Conservation (phyloP, 176 grass and related monocot genomes). For the Leersia perrieri region DNA sequence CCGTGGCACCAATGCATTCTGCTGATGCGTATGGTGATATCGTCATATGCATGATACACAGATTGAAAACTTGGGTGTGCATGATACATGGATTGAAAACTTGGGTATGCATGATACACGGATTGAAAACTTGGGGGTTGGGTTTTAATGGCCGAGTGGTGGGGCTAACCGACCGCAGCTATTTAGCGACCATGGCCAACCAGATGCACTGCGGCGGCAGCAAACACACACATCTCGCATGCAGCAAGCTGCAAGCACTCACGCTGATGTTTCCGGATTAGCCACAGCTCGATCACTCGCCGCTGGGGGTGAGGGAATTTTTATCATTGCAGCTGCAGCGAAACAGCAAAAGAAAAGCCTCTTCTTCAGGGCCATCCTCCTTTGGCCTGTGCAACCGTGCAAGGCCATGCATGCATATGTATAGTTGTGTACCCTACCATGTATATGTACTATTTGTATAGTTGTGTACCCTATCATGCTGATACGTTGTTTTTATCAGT, state of each 20-base stretch:
- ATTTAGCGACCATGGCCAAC: constrained; percentile 19
- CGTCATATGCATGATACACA: constrained; percentile 31
- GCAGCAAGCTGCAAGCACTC: constrained; percentile 26
- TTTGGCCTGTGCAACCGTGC: neutral
- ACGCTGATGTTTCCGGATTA: constrained; percentile 29
- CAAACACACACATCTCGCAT: neutral
- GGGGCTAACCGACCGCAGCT: constrained; percentile 24
- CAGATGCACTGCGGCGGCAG: constrained; percentile 21
- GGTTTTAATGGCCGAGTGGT: constrained; percentile 30
- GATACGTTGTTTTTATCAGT: no score
- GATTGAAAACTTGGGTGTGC: constrained; percentile 56
- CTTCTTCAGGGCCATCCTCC: constrained; percentile 41
- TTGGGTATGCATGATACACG: constrained; percentile 38
- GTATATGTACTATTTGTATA: no score
- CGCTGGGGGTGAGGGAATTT: constrained; percentile 31
- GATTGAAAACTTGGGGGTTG: constrained; percentile 34
- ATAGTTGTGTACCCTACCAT: no score
- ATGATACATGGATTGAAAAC: constrained; percentile 51
- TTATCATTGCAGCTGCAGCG: constrained; percentile 38
- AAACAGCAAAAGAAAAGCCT: constrained; percentile 26
- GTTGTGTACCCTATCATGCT: no score
- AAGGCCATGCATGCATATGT: neutral
- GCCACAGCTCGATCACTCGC: constrained; percentile 15
- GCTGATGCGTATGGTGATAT: neutral
- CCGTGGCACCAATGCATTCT: constrained; percentile 17